These are phyloP conservation scores for Ligustrum vulgare DNA, from an alignment of 257 asterid genomes.

Conservation along the genomic window DNA sequence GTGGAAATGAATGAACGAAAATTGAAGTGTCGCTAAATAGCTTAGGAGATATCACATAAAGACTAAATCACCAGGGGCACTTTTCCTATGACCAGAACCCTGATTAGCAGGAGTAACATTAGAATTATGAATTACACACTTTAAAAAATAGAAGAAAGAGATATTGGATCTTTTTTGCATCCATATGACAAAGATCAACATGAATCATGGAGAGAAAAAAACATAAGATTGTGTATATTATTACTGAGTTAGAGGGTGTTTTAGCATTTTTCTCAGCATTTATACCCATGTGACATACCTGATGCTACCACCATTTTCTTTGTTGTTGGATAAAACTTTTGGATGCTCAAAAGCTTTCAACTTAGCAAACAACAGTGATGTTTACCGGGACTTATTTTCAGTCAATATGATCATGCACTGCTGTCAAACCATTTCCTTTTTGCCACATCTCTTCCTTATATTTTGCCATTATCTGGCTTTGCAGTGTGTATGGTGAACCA, in stretches of 20 bases:
- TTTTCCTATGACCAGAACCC: not conserved
- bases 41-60: not conserved
- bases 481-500: slow-evolving; percentile 77
- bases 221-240: not conserved
- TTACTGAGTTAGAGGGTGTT: not conserved
- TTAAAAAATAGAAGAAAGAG: not conserved
- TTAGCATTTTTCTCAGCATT: not conserved
- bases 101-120: not conserved
- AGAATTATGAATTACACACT: slow-evolving; percentile 2
- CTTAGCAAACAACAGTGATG: not conserved
- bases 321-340: not conserved
- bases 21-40: not conserved
- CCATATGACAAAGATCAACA: not conserved
- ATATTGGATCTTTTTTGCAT: not conserved
- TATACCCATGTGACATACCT: not conserved
- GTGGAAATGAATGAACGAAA: not conserved
- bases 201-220: not conserved
- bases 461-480: slow-evolving; percentile 14
- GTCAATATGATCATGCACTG: slow-evolving; percentile 1
- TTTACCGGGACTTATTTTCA: not conserved
- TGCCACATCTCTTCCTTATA: not conserved
- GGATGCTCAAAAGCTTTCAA: not conserved
- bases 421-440: slow-evolving; percentile 3
- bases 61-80: not conserved
- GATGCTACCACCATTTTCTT: not conserved